phyloP scores from a whole-genome alignment of 1,139 yeast species.

The Candida glucosophila region DNA sequence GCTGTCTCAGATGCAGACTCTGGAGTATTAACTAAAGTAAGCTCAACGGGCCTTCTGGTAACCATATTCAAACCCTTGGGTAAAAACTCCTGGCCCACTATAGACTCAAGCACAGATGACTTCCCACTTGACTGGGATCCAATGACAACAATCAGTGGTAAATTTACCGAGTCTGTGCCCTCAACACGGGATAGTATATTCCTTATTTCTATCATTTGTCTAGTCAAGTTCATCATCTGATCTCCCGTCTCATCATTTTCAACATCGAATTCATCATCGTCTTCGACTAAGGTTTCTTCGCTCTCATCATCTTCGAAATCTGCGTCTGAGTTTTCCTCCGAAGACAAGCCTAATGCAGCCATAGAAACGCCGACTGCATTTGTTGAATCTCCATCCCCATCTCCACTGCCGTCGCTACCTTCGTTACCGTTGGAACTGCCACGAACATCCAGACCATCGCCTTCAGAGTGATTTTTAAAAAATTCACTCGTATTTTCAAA shows the following conservation, averaged over 20 bases:
- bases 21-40: constrained; percentile 84
- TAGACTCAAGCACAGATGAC: constrained; percentile 86
- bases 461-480: constrained; percentile 12
- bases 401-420: constrained; percentile 20
- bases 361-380: constrained; percentile 37
- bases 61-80: constrained; percentile 97
- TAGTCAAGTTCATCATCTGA: constrained; percentile 77
- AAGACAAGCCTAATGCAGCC: constrained; percentile 32
- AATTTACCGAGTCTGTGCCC: constrained; percentile 64
- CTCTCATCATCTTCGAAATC: constrained; percentile 12
- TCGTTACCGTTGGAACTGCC: constrained; percentile 22
- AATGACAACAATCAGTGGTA: constrained; percentile 92
- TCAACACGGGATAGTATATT: constrained; percentile 70
- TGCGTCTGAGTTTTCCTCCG: constrained; percentile 15
- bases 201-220: constrained; percentile 95
- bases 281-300: constrained; percentile 22
- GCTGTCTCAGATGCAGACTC: constrained; percentile 78
- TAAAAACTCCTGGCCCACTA: constrained; percentile 88
- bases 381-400: constrained; percentile 20
- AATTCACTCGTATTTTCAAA: constrained; percentile 39
- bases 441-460: constrained; percentile 5
- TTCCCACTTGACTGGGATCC: constrained; percentile 98
- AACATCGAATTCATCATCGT: constrained; percentile 28
- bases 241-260: constrained; percentile 52
- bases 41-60: constrained; percentile 88